Base-by-base conservation (phyloP, 169 alveolate genomes). In the Theileria equi region DNA sequence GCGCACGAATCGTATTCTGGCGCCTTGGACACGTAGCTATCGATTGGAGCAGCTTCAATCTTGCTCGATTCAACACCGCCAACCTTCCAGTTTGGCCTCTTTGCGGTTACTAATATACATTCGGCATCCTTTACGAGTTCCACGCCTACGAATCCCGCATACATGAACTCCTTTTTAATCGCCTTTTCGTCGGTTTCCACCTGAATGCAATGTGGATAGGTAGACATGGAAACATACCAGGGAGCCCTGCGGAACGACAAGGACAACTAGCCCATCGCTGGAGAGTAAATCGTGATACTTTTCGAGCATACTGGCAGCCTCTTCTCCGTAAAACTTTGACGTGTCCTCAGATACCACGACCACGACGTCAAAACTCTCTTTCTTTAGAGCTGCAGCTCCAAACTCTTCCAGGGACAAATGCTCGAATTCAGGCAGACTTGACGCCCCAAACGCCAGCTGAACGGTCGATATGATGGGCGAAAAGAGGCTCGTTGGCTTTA, bases 1-100 rank as follows among this genome's bases (percentile, higher is more conserved):
- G 89, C 81, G 54, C 96, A 90, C 29, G 91, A 93, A 28, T 88
- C 92, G 17, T 70, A 34, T 5, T 70, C 74, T 6, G 80, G 79
- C 3, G 80, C 85, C 44, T 67, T 50, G n/a, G 85, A 43, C 1
- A 58, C 32, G 44, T 76, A 65, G 7, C 61, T 58, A 11, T 76
- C 80, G 47, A 65, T 28, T 10, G 83, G 57, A 10, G 69, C 83
- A 10, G 48, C 70, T 1, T 38, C 17, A 4, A 72, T 32, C 11
- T 49, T 11, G 1, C 29, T 31, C 23, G 36, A 0, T 1, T 50
- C 17, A 3, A 36, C 26, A 8, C 19, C 21, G 21, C 35, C 44
- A 1, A 64, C 1, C 48, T 50, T 50, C 80, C 85, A 63, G 19
- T 66, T 76, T 28, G 79, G 80, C 8, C 80, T 63, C 16, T 40